These are phyloP conservation scores for Biscogniauxia marginata DNA, from an alignment of 2,329 filamentous ascomycete genomes.

Conservation along the genomic window DNA sequence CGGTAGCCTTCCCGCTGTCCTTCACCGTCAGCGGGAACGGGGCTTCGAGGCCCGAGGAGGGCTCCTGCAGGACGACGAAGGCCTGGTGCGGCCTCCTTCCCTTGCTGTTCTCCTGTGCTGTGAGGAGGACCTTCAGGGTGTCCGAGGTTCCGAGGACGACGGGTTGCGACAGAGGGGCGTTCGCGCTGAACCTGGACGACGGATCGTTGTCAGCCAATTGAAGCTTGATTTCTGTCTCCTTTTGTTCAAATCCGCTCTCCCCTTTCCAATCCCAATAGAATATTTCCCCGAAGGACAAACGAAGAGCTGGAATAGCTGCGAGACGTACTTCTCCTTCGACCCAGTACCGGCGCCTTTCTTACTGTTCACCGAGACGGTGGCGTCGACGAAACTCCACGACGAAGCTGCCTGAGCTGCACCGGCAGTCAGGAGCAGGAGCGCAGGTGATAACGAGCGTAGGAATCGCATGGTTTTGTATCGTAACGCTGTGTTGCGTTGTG, in stretches of 20 bases:
- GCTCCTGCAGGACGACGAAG: slow-evolving; percentile 80
- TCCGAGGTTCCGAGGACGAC: slow-evolving; percentile 67
- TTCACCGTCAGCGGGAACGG: slow-evolving; percentile 83
- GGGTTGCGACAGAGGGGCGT: slow-evolving; percentile 59
- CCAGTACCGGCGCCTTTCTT: slow-evolving; percentile 59
- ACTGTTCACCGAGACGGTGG: slow-evolving; percentile 60
- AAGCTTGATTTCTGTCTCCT: background rate
- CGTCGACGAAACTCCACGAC: slow-evolving; percentile 75
- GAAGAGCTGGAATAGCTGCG: slow-evolving; percentile 5
- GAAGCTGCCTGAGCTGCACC: slow-evolving; percentile 52
- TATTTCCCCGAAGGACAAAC: too few species aligned
- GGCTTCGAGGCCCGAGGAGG: slow-evolving; percentile 73
- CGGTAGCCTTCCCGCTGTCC: slow-evolving; percentile 80
- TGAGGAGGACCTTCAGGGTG: slow-evolving; percentile 78
- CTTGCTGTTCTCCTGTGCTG: slow-evolving; percentile 74
- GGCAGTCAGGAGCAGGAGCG: slow-evolving; percentile 47
- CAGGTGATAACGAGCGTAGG: slow-evolving; percentile 38
- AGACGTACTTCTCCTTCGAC: slow-evolving; percentile 63
- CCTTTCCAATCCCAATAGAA: background rate
- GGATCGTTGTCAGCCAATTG: slow-evolving; percentile 6
- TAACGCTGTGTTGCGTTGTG: slow-evolving; percentile 6
- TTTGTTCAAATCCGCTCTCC: background rate
- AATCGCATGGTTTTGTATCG: slow-evolving; percentile 39
- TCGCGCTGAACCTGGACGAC: slow-evolving; percentile 53
- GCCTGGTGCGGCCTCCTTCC: slow-evolving; percentile 89